phyloP scores from a whole-genome alignment of 2,329 filamentous ascomycete species.

The Verticillium longisporum region DNA sequence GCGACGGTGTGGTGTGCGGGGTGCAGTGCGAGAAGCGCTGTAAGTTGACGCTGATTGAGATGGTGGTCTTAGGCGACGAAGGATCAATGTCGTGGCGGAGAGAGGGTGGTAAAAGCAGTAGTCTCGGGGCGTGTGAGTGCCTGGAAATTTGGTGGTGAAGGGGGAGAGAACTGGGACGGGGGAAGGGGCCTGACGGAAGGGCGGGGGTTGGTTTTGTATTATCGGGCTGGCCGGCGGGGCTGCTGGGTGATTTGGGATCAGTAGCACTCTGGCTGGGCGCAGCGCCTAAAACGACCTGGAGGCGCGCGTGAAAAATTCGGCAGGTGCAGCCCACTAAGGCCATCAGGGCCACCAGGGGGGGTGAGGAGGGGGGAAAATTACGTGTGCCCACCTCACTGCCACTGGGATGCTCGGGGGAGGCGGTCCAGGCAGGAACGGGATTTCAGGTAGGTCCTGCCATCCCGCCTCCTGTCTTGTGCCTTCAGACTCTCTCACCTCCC shows the following conservation, averaged over 20 bases:
- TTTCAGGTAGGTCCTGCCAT: not conserved
- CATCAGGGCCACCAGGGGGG: too few relatives aligned
- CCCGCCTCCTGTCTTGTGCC: not conserved
- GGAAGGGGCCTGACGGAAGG: not conserved
- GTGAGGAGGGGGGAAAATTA: not conserved
- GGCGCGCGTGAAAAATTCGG: not conserved
- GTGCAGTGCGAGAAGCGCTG: constrained; percentile 3
- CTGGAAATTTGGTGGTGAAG: constrained; percentile 1
- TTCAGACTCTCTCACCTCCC: not conserved
- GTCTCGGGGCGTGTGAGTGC: not conserved
- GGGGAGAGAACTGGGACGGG: not conserved
- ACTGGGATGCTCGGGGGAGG: not conserved
- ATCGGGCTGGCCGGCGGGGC: not conserved
- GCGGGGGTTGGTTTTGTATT: constrained; percentile 1
- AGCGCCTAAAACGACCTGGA: not conserved
- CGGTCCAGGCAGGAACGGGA: not conserved
- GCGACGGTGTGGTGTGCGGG: not conserved
- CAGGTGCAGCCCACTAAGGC: not conserved
- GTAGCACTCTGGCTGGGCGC: not conserved
- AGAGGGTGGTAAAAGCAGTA: not conserved
- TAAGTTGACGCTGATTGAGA: constrained; percentile 5
- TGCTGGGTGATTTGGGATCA: constrained; percentile 1
- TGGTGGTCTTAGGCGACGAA: not conserved
- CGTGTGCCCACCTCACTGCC: not conserved
- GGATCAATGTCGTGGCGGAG: not conserved